Percentiles rank a stretch among this genome's conserved stretches.
phyloP scores from a whole-genome alignment of 345 rosid genomes.

The Triadica sebifera region DNA sequence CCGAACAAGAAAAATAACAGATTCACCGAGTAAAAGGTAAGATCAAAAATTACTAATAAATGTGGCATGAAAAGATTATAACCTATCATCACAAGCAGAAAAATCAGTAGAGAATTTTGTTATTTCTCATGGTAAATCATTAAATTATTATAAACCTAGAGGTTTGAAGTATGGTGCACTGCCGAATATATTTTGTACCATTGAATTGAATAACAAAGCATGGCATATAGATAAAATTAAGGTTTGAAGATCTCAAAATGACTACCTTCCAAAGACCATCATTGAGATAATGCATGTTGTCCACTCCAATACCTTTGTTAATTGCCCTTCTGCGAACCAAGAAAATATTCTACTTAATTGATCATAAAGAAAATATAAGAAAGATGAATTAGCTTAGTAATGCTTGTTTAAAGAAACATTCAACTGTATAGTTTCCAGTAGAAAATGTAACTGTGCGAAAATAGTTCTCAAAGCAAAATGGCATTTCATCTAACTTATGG shows the following conservation, averaged over 20 bases:
- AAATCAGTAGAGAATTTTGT: not conserved
- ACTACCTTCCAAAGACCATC: constrained; percentile 99
- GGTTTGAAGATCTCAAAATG: not conserved
- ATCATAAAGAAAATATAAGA: not conserved
- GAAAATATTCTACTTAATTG: constrained; percentile 2
- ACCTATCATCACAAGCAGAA: not conserved
- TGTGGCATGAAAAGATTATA: not conserved
- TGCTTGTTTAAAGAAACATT: not conserved
- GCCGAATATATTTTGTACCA: not conserved
- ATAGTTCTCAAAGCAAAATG: no score
- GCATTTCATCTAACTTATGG: not conserved
- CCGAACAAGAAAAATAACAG: not conserved
- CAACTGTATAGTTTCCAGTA: not conserved
- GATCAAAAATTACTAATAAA: no score
- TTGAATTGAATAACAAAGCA: not conserved
- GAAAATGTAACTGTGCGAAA: not conserved
- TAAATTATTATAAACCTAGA: not conserved
- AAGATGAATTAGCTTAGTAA: not conserved
- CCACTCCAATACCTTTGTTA: constrained; percentile 98
- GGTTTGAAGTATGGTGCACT: not conserved
- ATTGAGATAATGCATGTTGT: constrained; percentile 96
- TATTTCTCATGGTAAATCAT: not conserved
- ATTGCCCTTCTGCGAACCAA: constrained; percentile 56
- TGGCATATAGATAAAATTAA: not conserved
- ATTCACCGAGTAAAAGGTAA: not conserved